Evolutionary conservation across 1,284 basidiomycete species (phyloP).

Genomic region (Rhodotorula sp.): DNA sequence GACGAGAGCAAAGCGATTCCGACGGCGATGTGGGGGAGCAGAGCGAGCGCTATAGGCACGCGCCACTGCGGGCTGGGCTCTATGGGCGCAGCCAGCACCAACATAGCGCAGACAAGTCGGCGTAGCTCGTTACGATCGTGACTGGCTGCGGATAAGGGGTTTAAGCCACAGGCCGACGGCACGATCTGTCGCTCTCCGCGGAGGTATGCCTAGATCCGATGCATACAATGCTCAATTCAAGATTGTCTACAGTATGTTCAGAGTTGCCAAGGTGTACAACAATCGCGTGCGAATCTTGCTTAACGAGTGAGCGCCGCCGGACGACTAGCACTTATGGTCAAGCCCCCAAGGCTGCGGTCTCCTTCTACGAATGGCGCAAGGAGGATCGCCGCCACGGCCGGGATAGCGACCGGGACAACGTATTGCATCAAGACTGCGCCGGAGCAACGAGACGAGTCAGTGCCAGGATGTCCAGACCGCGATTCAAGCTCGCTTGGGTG

Average conservation of each 20-base stretch:
- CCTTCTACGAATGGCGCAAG: conserved; percentile 11
- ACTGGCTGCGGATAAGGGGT: neutral
- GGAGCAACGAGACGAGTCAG: too few relatives aligned
- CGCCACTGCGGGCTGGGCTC: neutral
- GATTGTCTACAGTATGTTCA: too few relatives aligned
- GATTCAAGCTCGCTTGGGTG: neutral
- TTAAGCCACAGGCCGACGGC: too few relatives aligned
- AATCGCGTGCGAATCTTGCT: too few relatives aligned
- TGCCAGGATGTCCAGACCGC: neutral
- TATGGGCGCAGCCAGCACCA: neutral
- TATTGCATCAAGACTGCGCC: conserved; percentile 20
- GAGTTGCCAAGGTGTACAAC: too few relatives aligned
- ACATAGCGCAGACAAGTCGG: neutral
- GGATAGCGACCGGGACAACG: conserved; percentile 16
- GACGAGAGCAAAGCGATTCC: neutral
- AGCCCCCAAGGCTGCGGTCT: too few relatives aligned
- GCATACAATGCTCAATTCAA: too few relatives aligned
- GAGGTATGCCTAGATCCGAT: too few relatives aligned
- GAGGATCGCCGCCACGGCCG: conserved; percentile 16
- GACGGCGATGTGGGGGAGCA: conserved; percentile 9
- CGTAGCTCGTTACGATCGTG: neutral
- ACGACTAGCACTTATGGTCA: too few relatives aligned
- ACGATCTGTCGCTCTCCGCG: too few relatives aligned
- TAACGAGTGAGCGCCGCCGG: too few relatives aligned
- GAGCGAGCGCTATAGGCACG: neutral